These are phyloP conservation scores for Sarcodon sp. DNA, from an alignment of 768 basidiomycete genomes.

Conservation along the genomic window DNA sequence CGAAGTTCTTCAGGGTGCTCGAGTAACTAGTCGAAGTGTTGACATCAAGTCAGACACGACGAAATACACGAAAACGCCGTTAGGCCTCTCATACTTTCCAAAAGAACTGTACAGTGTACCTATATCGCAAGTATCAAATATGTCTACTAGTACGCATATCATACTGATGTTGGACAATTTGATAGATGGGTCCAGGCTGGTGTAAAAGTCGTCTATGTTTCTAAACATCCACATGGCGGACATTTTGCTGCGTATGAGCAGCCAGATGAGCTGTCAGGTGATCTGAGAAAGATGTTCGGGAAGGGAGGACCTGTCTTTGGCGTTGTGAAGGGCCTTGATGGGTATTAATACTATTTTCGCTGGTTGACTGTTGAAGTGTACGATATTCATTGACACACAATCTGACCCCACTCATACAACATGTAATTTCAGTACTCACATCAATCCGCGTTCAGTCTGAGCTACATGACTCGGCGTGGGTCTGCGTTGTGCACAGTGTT, in stretches of 20 bases:
- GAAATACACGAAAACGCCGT: slow-evolving; percentile 3
- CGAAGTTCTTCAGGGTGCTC: slow-evolving; percentile 17
- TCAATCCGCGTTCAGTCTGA: too few species aligned
- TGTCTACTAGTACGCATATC: too few species aligned
- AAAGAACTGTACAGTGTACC: slow-evolving; percentile 11
- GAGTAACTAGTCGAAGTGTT: background rate
- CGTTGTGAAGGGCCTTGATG: slow-evolving; percentile 7
- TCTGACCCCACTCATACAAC: too few species aligned
- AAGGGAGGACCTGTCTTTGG: slow-evolving; percentile 14
- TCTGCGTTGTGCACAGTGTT: too few species aligned
- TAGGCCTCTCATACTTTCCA: slow-evolving; percentile 19
- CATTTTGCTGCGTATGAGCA: slow-evolving; percentile 17
- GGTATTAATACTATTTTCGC: slow-evolving; percentile 7
- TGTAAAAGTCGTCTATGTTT: slow-evolving; percentile 14
- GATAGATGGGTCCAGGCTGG: slow-evolving; percentile 11
- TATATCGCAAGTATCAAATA: slow-evolving; percentile 7
- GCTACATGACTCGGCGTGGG: too few species aligned
- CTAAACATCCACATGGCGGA: slow-evolving; percentile 12
- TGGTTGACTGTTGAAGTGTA: too few species aligned
- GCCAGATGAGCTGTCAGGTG: slow-evolving; percentile 12
- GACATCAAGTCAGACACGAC: background rate
- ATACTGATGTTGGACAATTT: too few species aligned
- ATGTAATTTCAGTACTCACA: too few species aligned
- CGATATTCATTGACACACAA: too few species aligned
- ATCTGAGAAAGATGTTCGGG: slow-evolving; percentile 16